Evolutionary conservation across 495 filamentous ascomycete species (phyloP).

Genomic region (Cudoniella acicularis): DNA sequence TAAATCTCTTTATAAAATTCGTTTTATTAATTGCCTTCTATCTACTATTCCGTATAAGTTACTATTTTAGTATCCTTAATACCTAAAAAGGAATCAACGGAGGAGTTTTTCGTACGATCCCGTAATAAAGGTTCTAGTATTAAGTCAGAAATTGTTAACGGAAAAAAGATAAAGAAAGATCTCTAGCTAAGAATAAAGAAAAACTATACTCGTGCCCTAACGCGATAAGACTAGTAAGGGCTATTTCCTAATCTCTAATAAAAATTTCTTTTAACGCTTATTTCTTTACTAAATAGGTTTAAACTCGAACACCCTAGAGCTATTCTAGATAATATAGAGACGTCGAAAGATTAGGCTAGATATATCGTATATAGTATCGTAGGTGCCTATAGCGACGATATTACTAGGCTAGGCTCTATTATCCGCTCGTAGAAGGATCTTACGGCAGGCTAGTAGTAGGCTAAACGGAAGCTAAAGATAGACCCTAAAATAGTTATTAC

Average conservation of each 20-base stretch:
- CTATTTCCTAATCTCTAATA: constrained; percentile 4
- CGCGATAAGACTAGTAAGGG: neutral
- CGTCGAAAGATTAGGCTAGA: constrained; percentile 4
- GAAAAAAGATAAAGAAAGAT: constrained; percentile 7
- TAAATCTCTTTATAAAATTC: constrained; percentile 7
- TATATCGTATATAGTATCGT: constrained; percentile 4
- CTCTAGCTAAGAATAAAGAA: constrained; percentile 2
- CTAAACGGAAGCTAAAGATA: constrained; percentile 1
- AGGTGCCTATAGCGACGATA: neutral
- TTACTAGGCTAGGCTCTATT: neutral
- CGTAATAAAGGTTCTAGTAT: constrained; percentile 1
- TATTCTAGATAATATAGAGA: constrained; percentile 7
- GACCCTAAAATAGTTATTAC: constrained; percentile 1
- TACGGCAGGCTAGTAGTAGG: constrained; percentile 3
- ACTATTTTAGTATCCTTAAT: constrained; percentile 5
- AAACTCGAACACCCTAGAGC: constrained; percentile 5
- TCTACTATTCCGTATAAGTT: constrained; percentile 2
- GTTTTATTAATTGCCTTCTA: constrained; percentile 6
- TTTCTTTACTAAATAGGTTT: constrained; percentile 10
- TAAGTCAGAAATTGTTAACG: constrained; percentile 6
- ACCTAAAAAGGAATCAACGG: neutral
- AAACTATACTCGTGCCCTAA: constrained; percentile 3
- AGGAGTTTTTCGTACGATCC: constrained; percentile 8
- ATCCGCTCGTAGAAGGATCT: neutral
- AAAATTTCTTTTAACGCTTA: constrained; percentile 4